Base-by-base conservation (phyloP, 2,329 filamentous ascomycete species). In the Talaromyces funiculosus region DNA sequence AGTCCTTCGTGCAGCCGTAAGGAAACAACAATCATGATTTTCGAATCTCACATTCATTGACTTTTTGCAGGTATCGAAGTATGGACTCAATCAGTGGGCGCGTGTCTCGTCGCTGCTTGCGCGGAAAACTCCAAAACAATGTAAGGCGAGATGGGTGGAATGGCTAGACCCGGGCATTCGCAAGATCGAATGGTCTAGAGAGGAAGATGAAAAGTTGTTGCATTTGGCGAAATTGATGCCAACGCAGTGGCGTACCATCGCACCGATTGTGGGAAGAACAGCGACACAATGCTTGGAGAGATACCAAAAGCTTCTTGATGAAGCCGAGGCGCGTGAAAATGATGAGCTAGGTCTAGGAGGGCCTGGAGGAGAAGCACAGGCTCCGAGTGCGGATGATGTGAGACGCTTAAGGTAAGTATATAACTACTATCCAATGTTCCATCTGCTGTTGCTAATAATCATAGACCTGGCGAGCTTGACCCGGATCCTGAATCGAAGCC, bases 181-280 rank as follows among this genome's bases (percentile, higher is more conserved):
- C 72, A 99, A 99, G 82, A 94, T 96, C 68, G 94, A 99, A 79
- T 99, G 94, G 93, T 96, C 91, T 73, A 90, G 94, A 72, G 94
- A 99, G 77, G 94, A 99, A 75, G 94, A 99, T 75, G 94, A 99
- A 81, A 97, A 96, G 79, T 83, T 99, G 63, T 78, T 99, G 69
- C 94, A 97, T 72, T 83, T 99, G 71, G 94, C 94, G 64, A 99
- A 97, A 83, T 82, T 99, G 78, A 96, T 99, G 88, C 94, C 94
- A 61, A 97, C 93, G 29, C 94, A 99, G 84, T 99, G 94, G 94
- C 89, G 94, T 71, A 97, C 94, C 53, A 97, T 99, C 71, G 93
- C 94, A 61, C 92, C 94, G 59, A 93, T 97, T 67, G 92, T 99
- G 69, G 94, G 94, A 66, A 86, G 94, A 71, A 97, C 94, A 47